Evolutionary conservation across 805 yeast genomes (phyloP), one percentile per base, ranked within the genome.

Genomic region (Saccharomycopsis schoenii): DNA sequence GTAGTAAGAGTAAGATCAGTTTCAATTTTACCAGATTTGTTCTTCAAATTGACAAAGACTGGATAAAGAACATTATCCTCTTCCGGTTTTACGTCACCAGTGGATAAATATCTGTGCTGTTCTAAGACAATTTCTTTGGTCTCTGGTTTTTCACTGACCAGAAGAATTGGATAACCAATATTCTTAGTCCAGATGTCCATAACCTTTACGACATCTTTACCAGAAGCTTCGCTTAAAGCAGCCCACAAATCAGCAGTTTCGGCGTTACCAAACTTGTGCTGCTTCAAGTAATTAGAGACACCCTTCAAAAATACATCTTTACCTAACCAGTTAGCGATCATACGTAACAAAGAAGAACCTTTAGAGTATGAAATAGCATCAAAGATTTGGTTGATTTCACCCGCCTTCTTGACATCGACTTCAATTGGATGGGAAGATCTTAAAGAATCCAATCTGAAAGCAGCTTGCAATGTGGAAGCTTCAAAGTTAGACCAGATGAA

Each of bases 401-500:
- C 87, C 24, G 91, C 92, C 65, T 80, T 80, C 70, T 83, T 81
- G 36, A 89, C 89, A 17, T 93, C 91, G 43, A 88, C 93, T 72
- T 88, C 92, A 66, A 88, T 84, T 52, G 96, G 94, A 71, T 88
- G 96, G 34, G 94, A 87, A 4, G 90, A 83, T 72, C 96, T 84
- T 65, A 90, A 79, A 10, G 89, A 82, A 71, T 90, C 97, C 64
- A 90, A 78, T 9, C 79, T 73, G 68, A 90, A 79, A 36, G 96
- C 96, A 66, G 80, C 79, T 73, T 87, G 93, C 69, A 88, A 81
- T 65, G 86, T 80, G 67, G 84, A 92, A 17, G 88, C 79, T 43
- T 89, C 94, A 69, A 88, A 90, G 58, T 84, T 82, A 73, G 89
- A 88, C 89, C 90, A 88, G 43, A 88, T 93, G 93, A 94, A 88